Conservation (phyloP, 2,329 filamentous ascomycete species). For the Lecanosticta acicola region DNA sequence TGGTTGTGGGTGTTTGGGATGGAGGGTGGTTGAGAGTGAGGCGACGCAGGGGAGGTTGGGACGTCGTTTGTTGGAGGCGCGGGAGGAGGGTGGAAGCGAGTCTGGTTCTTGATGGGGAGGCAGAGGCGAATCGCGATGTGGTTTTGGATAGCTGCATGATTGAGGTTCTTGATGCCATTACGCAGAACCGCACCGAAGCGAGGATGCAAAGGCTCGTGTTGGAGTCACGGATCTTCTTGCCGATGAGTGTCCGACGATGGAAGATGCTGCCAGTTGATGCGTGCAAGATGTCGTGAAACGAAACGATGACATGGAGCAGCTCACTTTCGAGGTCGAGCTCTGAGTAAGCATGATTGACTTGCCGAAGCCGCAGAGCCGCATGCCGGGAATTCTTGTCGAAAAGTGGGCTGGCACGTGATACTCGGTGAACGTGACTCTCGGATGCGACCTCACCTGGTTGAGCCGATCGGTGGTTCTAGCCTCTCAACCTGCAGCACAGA, state of each 20-base stretch:
- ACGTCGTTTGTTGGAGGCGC: neutral
- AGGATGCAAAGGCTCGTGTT: too few relatives aligned
- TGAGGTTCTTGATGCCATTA: neutral
- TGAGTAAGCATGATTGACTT: neutral
- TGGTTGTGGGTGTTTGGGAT: constrained; percentile 1
- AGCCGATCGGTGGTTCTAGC: neutral
- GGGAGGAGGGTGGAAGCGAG: neutral
- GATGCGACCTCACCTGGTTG: neutral
- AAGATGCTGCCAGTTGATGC: too few relatives aligned
- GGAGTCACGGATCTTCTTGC: too few relatives aligned
- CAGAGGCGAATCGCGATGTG: neutral
- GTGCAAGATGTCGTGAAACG: neutral
- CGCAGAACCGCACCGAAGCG: too few relatives aligned
- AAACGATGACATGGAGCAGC: neutral
- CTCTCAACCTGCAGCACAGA: neutral
- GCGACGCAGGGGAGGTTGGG: neutral
- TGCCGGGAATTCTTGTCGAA: too few relatives aligned
- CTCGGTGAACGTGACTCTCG: too few relatives aligned
- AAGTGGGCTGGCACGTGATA: too few relatives aligned
- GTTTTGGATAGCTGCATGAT: neutral
- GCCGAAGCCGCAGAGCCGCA: neutral
- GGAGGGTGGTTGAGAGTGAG: neutral
- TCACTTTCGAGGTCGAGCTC: neutral
- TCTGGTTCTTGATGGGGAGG: neutral
- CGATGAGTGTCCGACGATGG: neutral